phyloP scores from a whole-genome alignment of 768 basidiomycete genomes.

The Panus rudis region DNA sequence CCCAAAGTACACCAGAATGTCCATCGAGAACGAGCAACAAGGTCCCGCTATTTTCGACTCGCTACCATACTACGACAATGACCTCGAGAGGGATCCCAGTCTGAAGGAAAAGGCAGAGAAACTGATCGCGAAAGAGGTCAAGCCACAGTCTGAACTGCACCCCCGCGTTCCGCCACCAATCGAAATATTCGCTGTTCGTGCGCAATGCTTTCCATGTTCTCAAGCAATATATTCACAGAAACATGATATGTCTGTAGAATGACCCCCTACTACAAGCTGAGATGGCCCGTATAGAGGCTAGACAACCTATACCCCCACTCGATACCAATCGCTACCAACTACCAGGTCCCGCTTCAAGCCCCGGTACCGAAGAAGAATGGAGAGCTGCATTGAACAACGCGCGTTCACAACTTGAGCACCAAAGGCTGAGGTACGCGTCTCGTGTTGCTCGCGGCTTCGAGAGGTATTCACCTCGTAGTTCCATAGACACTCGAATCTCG shows the following conservation, averaged over 20 bases:
- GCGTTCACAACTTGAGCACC: slow-evolving; percentile 79
- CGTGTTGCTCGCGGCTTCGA: not conserved
- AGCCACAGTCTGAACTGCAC: slow-evolving; percentile 54
- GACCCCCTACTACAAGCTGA: slow-evolving; percentile 67
- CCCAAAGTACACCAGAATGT: no score
- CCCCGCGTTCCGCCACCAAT: slow-evolving; percentile 62
- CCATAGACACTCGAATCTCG: slow-evolving; percentile 72
- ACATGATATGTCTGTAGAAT: slow-evolving; percentile 35
- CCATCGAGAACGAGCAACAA: no score
- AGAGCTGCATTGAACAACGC: slow-evolving; percentile 66
- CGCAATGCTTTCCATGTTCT: slow-evolving; percentile 1
- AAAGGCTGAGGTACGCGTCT: slow-evolving; percentile 58
- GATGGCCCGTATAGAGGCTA: slow-evolving; percentile 64
- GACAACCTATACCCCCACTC: slow-evolving; percentile 56
- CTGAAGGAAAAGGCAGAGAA: slow-evolving; percentile 70
- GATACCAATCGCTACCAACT: slow-evolving; percentile 72
- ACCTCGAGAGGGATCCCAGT: slow-evolving; percentile 68
- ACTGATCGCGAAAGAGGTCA: slow-evolving; percentile 66
- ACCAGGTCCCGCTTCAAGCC: slow-evolving; percentile 54
- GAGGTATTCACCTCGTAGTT: not conserved
- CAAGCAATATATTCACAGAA: slow-evolving; percentile 3
- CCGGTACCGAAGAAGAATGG: slow-evolving; percentile 75
- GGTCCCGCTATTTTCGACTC: slow-evolving; percentile 61
- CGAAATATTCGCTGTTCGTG: slow-evolving; percentile 64
- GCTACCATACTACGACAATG: slow-evolving; percentile 92